Percentiles rank a stretch among this genome's conserved stretches.
phyloP scores from a whole-genome alignment of 768 basidiomycete species.

The Amanita brunnescens region DNA sequence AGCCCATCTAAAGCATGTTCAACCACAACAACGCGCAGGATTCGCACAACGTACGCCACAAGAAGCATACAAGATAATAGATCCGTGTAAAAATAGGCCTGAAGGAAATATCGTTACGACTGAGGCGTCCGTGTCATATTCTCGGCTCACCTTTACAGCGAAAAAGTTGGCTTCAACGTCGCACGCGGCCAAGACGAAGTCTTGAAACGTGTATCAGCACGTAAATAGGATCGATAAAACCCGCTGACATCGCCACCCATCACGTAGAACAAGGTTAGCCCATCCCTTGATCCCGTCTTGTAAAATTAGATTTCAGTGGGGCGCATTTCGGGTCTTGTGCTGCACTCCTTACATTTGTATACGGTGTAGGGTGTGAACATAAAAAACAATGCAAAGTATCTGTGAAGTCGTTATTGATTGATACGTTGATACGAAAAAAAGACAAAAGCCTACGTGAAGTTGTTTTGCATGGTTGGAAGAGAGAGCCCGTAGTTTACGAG shows the following conservation, averaged over 20 bases:
- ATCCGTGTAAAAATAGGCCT: constrained; percentile 84
- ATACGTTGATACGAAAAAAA: not conserved
- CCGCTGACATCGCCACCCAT: constrained; percentile 81
- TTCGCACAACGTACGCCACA: constrained; percentile 50
- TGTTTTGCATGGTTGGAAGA: constrained; percentile 74
- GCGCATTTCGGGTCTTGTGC: not conserved
- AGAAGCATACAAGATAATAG: constrained; percentile 85
- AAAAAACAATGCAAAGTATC: constrained; percentile 69
- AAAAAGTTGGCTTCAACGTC: constrained; percentile 88
- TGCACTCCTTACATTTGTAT: constrained; percentile 55
- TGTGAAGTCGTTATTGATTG: constrained; percentile 17
- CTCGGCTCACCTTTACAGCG: constrained; percentile 54
- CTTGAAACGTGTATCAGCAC: constrained; percentile 26
- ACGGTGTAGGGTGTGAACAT: constrained; percentile 89
- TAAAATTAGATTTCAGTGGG: not conserved
- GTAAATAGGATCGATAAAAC: not conserved
- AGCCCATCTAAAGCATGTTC: constrained; percentile 56
- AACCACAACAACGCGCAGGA: not conserved
- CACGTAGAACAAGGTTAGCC: constrained; percentile 56
- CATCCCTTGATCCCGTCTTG: constrained; percentile 80
- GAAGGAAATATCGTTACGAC: constrained; percentile 1
- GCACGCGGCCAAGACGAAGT: constrained; percentile 67
- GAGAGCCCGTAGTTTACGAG: constrained; percentile 60
- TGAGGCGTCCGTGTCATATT: not conserved
- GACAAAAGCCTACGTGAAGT: constrained; percentile 59